Evolutionary conservation across 257 asterid species (phyloP).

Genomic region (Solanum chiquidenum): DNA sequence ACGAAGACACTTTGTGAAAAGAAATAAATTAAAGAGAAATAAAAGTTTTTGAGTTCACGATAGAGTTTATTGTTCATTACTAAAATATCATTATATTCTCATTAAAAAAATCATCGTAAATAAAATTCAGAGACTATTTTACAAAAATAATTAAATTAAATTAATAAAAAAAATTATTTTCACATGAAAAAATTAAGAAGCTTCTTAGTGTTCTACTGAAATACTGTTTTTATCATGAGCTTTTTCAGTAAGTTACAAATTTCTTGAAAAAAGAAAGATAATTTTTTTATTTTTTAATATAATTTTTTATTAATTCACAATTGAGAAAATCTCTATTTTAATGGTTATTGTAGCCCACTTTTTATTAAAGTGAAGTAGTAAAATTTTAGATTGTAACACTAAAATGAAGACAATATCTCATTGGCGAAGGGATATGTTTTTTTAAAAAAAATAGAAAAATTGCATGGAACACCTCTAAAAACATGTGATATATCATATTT

Average conservation of each 20-base stretch:
- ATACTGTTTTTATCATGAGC: no score
- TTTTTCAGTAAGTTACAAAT: no score
- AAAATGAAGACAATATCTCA: not conserved
- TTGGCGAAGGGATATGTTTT: not conserved
- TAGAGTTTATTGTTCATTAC: not conserved
- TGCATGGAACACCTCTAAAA: not conserved
- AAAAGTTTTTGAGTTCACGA: not conserved
- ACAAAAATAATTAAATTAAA: no score
- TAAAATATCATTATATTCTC: no score
- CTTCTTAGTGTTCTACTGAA: not conserved
- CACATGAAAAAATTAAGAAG: no score
- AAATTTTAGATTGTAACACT: not conserved
- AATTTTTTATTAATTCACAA: no score
- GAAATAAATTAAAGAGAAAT: not conserved
- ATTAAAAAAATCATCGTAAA: no score
- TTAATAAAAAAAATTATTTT: no score
- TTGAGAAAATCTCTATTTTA: no score
- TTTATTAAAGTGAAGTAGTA: not conserved
- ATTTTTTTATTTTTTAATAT: no score
- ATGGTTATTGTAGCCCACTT: not conserved
- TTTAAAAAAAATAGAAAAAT: not conserved
- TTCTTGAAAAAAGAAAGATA: no score
- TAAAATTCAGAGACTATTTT: no score
- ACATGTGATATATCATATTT: not conserved
- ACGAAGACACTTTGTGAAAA: not conserved